Evolutionary conservation across 2,329 filamentous ascomycete genomes (phyloP), one percentile per base, ranked within the genome.

Genomic region (Stagonosporopsis cucurbitacearum): DNA sequence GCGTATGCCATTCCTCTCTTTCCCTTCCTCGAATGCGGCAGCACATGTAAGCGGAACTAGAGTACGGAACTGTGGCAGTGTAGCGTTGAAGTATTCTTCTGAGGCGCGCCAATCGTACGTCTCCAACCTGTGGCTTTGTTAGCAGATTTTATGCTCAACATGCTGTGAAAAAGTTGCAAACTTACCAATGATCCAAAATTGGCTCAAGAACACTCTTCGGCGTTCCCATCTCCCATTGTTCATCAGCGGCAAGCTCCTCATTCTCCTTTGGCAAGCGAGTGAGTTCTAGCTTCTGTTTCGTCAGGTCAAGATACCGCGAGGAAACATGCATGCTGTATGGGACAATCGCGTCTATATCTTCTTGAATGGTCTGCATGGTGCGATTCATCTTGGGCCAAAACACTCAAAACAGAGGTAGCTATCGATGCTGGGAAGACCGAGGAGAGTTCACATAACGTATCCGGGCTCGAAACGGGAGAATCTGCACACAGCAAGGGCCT

Each of bases 241-340:
- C 32, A 6, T 25, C n/a, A 0, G 6, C 3, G 1, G 6, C 13
- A 5, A 51, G 25, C 11, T 13, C 19, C 15, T 33, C 43, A 26
- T 45, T 48, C 13, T 57, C 54, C 12, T 46, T 46, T 2, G 54
- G 54, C 1, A 57, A 11, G 2, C 54, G 43, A 7, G 54, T 57
- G 8, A 81, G 70, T 7, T 78, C 74, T 9, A 90, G 79, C 71
- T 90, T 91, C 70, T 85, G 83, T 67, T 78, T 82, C 6, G 88
- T 90, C 57, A 90, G 79, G 41, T 88, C 83, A 1, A 90, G 79
- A 70, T 90, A 90, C 65, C 83, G 85, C 50, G 82, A 84, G 2
- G 87, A 89, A 15, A 90, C 72, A 50, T 75, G 72, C 72, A 75
- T 74, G 43, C 54, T 66, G 43, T 74, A 74, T 22, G 70, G 65